A percentile compares a stretch with the other conserved stretches of the same genome.
phyloP scores from a whole-genome alignment of 2,329 filamentous ascomycete species.

The Stagonosporopsis rhizophila region DNA sequence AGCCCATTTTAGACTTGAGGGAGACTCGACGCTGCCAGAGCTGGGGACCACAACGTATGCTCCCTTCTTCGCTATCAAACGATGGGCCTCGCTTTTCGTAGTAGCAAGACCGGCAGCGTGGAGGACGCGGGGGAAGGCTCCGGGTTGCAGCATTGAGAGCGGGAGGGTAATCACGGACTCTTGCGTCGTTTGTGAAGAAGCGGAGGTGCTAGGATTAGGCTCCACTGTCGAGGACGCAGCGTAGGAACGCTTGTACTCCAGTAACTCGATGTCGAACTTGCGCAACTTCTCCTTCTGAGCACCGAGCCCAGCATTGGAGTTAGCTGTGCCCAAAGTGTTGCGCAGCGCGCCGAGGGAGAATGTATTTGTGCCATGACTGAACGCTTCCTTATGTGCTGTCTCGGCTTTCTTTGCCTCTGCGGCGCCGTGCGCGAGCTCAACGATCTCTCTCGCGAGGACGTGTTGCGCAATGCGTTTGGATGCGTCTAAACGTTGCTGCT shows the following conservation, averaged over 20 bases:
- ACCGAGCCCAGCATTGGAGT: slow-evolving; percentile 4
- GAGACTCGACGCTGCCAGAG: slow-evolving; percentile 52
- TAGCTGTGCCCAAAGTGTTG: slow-evolving; percentile 22
- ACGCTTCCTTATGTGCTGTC: slow-evolving; percentile 60
- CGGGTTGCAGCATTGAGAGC: slow-evolving; percentile 59
- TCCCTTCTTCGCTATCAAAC: slow-evolving; percentile 62
- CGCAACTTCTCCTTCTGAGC: slow-evolving; percentile 10
- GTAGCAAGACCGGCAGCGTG: slow-evolving; percentile 65
- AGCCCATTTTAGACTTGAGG: slow-evolving; percentile 64
- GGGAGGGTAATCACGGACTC: slow-evolving; percentile 68
- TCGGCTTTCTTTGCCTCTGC: slow-evolving; percentile 69
- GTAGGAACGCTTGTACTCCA: slow-evolving; percentile 38
- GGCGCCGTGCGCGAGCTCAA: slow-evolving; percentile 78
- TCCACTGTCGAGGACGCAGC: slow-evolving; percentile 27
- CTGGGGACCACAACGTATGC: slow-evolving; percentile 62
- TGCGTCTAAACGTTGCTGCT: slow-evolving; percentile 70
- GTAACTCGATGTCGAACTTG: slow-evolving; percentile 23
- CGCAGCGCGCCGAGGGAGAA: slow-evolving; percentile 39
- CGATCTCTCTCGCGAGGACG: slow-evolving; percentile 79
- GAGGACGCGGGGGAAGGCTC: slow-evolving; percentile 66
- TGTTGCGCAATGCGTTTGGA: slow-evolving; percentile 82
- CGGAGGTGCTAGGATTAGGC: slow-evolving; percentile 13
- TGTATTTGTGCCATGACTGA: slow-evolving; percentile 39
- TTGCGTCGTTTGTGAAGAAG: slow-evolving; percentile 41
- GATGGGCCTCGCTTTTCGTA: slow-evolving; percentile 65